A percentile compares a stretch with the other conserved stretches of the same genome.
Evolutionary conservation across 2,329 filamentous ascomycete species (phyloP).

Genomic region (Colletotrichum sp.): DNA sequence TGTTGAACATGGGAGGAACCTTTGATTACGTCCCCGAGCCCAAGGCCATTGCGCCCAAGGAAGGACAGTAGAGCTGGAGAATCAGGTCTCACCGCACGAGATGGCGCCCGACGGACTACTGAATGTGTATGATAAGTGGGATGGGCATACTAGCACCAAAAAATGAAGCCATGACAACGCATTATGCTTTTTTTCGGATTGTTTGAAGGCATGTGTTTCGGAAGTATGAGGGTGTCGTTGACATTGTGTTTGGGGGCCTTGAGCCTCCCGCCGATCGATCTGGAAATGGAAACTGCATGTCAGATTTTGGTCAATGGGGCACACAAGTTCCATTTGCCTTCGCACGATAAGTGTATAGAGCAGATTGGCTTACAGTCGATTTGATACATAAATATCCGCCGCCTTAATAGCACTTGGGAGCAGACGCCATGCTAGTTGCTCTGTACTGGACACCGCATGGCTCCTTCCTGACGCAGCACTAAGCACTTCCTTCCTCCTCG

Average conservation of each 20-base stretch:
- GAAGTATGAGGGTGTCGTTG: neutral
- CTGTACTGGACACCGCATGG: neutral
- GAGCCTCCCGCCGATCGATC: neutral
- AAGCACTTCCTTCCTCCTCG: neutral
- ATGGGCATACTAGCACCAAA: neutral
- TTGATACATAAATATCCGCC: neutral
- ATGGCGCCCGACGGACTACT: slow-evolving; percentile 29
- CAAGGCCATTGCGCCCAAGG: slow-evolving; percentile 46
- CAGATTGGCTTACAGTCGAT: neutral
- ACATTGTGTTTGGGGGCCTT: neutral
- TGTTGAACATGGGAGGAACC: slow-evolving; percentile 51
- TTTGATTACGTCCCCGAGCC: slow-evolving; percentile 55
- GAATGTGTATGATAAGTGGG: neutral
- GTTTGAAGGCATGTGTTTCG: neutral
- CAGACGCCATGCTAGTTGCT: neutral
- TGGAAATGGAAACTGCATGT: neutral
- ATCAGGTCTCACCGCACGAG: slow-evolving; percentile 34
- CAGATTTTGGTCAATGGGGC: neutral
- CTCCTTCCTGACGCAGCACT: neutral
- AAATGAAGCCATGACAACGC: neutral
- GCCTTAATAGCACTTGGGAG: neutral
- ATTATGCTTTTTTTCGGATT: neutral
- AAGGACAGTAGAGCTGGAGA: slow-evolving; percentile 46
- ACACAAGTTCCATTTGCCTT: neutral
- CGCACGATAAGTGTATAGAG: neutral